phyloP scores from a whole-genome alignment of 2,329 filamentous ascomycete genomes.

The Capronia epimyces region DNA sequence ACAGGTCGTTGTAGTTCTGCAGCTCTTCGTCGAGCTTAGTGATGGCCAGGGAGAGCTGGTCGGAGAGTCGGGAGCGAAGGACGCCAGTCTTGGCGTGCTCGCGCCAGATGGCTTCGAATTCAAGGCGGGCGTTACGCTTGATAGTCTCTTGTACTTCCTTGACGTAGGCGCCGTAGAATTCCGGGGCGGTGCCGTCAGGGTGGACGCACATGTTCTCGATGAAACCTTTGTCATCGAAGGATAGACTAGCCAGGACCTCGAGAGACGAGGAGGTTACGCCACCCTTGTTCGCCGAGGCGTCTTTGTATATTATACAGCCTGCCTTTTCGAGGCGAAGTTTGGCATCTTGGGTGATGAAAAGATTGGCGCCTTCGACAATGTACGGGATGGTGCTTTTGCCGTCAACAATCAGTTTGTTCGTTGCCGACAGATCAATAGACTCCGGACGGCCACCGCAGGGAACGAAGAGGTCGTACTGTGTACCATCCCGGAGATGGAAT shows the following conservation, averaged over 20 bases:
- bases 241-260: constrained; percentile 88
- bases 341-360: constrained; percentile 98
- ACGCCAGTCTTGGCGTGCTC: constrained; percentile 79
- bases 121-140: constrained; percentile 80
- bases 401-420: constrained; percentile 80
- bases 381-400: constrained; percentile 85
- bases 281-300: constrained; percentile 97
- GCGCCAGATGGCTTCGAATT: constrained; percentile 98
- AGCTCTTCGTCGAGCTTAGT: constrained; percentile 96
- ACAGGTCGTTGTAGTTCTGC: constrained; percentile 77
- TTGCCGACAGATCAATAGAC: constrained; percentile 87
- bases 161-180: constrained; percentile 92
- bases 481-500: constrained; percentile 78
- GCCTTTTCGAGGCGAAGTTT: constrained; percentile 91
- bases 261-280: constrained; percentile 96
- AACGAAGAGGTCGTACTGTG: constrained; percentile 81
- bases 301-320: constrained; percentile 94
- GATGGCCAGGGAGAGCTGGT: constrained; percentile 85
- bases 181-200: constrained; percentile 70
- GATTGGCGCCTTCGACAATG: constrained; percentile 94
- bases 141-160: constrained; percentile 87
- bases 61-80: constrained; percentile 78
- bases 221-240: constrained; percentile 87
- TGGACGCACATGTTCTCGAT: constrained; percentile 86
- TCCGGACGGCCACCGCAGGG: constrained; percentile 95